Evolutionary conservation across 371 early-diverging fungal genomes (phyloP).

Genomic region (Mucor circinelloides): DNA sequence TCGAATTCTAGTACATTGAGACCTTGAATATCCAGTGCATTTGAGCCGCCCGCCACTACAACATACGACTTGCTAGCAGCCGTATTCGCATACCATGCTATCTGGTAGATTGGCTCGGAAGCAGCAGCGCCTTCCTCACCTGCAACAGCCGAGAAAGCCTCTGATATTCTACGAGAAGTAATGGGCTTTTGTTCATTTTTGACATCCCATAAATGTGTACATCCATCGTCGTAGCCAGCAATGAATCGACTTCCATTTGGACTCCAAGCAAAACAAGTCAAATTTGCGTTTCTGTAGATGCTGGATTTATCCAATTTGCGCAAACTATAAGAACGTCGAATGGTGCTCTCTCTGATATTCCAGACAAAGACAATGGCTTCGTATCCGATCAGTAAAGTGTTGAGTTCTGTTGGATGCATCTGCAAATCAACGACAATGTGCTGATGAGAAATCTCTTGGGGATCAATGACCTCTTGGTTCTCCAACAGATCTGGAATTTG

Average conservation of each 20-base stretch:
- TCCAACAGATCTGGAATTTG: slow-evolving; percentile 50
- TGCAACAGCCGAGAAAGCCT: slow-evolving; percentile 26
- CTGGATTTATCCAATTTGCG: slow-evolving; percentile 18
- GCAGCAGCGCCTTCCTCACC: not conserved
- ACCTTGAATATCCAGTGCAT: slow-evolving; percentile 37
- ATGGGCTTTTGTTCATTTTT: slow-evolving; percentile 45
- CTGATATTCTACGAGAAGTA: slow-evolving; percentile 45
- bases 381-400: slow-evolving; percentile 57
- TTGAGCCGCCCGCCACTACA: slow-evolving; percentile 49
- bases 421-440: slow-evolving; percentile 52
- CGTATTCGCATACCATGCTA: slow-evolving; percentile 52
- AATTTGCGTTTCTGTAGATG: slow-evolving; percentile 29
- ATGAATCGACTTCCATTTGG: slow-evolving; percentile 57
- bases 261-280: slow-evolving; percentile 52
- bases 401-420: slow-evolving; percentile 55
- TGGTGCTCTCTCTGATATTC: slow-evolving; percentile 49
- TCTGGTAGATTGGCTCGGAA: slow-evolving; percentile 52
- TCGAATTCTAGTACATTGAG: slow-evolving; percentile 52
- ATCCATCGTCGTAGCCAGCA: slow-evolving; percentile 62
- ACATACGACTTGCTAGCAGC: slow-evolving; percentile 42
- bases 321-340: slow-evolving; percentile 33
- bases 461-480: not conserved
- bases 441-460: not conserved
- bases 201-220: slow-evolving; percentile 54
- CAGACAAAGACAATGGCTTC: slow-evolving; percentile 50